These are phyloP conservation scores for Ogataea pignaliae DNA, from an alignment of 805 yeast species.

Conservation along the genomic window DNA sequence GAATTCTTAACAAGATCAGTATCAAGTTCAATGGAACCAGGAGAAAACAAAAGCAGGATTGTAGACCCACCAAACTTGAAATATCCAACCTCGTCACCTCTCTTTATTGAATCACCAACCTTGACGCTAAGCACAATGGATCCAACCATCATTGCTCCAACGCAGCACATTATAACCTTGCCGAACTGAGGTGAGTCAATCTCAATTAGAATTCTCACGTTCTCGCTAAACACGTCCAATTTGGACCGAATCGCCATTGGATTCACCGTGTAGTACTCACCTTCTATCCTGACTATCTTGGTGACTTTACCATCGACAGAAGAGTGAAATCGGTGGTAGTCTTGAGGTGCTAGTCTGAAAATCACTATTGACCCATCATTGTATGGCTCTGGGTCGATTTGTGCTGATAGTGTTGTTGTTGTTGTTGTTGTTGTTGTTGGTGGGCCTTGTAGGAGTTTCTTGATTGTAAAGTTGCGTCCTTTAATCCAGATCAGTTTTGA, in stretches of 20 bases:
- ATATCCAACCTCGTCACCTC: conserved; percentile 88
- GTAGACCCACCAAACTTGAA: conserved; percentile 98
- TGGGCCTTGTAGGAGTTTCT: conserved; percentile 36
- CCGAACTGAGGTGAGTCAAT: conserved; percentile 78
- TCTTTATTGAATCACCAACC: conserved; percentile 50
- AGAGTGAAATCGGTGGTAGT: conserved; percentile 88
- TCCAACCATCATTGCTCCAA: conserved; percentile 99
- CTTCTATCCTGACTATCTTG: conserved; percentile 64
- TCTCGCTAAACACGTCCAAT: conserved; percentile 90
- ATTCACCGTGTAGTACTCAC: conserved; percentile 92
- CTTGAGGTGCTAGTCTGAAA: conserved; percentile 94
- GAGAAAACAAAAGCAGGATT: conserved; percentile 59
- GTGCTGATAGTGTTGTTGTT: conserved; percentile 6
- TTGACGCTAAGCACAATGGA: conserved; percentile 69
- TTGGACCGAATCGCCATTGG: conserved; percentile 94
- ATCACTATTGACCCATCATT: conserved; percentile 62
- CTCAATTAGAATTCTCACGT: conserved; percentile 73
- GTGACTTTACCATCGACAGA: conserved; percentile 78
- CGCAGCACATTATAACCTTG: conserved; percentile 67
- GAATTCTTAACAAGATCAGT: conserved; percentile 71
- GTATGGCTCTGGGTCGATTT: conserved; percentile 38
- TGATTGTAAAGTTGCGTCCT: conserved; percentile 69
- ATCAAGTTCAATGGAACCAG: conserved; percentile 54
- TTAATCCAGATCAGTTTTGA: conserved; percentile 89
- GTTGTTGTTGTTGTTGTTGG: not conserved